A percentile compares a stretch with the other conserved stretches of the same genome.
Evolutionary conservation across 306 rosid species (phyloP).

Genomic region (Cyclanthera cordifolia): DNA sequence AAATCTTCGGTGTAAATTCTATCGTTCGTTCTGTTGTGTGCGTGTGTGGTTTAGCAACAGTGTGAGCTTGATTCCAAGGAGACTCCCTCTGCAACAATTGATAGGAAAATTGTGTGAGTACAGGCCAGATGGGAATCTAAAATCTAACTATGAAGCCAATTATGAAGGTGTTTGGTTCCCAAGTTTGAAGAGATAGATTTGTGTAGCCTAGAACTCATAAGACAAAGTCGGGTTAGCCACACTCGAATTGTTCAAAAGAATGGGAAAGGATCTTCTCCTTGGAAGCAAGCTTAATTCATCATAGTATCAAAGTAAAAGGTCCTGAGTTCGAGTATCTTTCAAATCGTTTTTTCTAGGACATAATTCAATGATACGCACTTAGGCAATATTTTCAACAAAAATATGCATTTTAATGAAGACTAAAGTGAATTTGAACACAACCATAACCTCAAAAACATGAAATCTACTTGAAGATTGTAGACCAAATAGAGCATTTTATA

Average conservation of each 20-base stretch:
- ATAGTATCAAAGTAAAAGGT: too few relatives aligned
- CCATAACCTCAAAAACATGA: neutral
- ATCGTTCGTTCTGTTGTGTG: neutral
- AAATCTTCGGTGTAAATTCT: constrained; percentile 16
- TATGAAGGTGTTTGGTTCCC: neutral
- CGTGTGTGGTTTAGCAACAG: neutral
- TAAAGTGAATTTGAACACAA: neutral
- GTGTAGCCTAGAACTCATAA: neutral
- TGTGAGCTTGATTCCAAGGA: neutral
- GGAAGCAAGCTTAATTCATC: neutral
- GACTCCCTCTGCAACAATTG: constrained; percentile 4
- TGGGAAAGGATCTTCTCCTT: neutral
- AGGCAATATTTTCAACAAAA: constrained; percentile 21
- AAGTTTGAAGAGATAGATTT: neutral
- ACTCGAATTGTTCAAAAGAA: neutral
- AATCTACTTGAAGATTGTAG: neutral
- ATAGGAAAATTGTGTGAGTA: constrained; percentile 5
- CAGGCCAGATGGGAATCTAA: neutral
- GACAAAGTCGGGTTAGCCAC: neutral
- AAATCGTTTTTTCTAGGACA: too few relatives aligned
- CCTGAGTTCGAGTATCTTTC: too few relatives aligned
- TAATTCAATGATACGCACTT: too few relatives aligned
- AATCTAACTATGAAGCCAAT: neutral
- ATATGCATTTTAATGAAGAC: constrained; percentile 7
- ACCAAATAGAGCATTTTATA: neutral